These are phyloP conservation scores for Leccinum disarticulatum DNA, from an alignment of 768 basidiomycete genomes.

Conservation along the genomic window DNA sequence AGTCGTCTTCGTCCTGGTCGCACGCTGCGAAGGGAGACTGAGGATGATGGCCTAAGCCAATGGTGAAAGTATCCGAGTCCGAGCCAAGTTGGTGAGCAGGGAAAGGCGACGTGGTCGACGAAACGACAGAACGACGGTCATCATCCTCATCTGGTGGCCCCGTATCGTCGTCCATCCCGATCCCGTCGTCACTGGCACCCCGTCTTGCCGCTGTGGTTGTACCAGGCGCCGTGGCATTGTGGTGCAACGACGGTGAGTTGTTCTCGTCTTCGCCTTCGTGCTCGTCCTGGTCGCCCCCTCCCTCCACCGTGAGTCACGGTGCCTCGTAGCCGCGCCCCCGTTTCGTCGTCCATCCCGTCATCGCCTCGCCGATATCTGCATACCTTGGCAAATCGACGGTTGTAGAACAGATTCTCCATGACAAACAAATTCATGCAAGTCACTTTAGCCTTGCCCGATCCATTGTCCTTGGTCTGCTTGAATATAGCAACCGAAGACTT, in stretches of 20 bases:
- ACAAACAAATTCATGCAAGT: conserved; percentile 95
- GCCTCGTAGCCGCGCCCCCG: too few species aligned
- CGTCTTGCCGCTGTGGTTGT: too few species aligned
- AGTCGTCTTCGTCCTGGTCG: too few species aligned
- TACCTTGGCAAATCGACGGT: conserved; percentile 86
- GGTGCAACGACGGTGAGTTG: too few species aligned
- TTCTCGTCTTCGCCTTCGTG: too few species aligned
- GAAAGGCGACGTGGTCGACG: conserved; percentile 66
- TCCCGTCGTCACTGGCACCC: too few species aligned
- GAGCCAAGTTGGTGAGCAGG: conserved; percentile 73
- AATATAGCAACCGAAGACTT: conserved; percentile 98
- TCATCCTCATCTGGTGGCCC: conserved; percentile 71
- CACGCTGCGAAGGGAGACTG: conserved; percentile 86
- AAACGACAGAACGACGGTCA: conserved; percentile 77
- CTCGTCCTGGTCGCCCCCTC: too few species aligned
- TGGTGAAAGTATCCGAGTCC: conserved; percentile 35
- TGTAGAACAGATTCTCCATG: conserved; percentile 98
- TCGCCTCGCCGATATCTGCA: not conserved
- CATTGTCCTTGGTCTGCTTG: conserved; percentile 72
- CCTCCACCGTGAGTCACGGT: too few species aligned
- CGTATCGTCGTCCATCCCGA: too few species aligned
- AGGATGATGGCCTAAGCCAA: conserved; percentile 50
- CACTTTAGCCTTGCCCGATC: conserved; percentile 63
- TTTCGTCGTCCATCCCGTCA: too few species aligned
- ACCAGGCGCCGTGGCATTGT: too few species aligned